A percentile compares a stretch with the other conserved stretches of the same genome.
Evolutionary conservation across 345 rosid species (phyloP).

Genomic region (Bruguiera sexangula): DNA sequence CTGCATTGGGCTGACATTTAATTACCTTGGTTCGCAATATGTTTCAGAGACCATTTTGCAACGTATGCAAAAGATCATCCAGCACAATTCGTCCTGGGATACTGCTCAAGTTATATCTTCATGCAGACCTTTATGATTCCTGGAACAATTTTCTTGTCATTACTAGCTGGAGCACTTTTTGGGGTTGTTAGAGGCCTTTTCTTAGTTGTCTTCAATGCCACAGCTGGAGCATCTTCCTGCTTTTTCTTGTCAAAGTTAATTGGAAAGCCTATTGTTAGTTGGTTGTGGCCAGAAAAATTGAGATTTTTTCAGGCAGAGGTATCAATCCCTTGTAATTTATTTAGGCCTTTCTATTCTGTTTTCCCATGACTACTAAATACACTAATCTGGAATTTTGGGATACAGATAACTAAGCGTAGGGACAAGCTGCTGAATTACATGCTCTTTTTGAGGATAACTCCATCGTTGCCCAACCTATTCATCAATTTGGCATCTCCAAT

Average conservation of each 20-base stretch:
- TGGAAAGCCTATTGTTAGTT: conserved; percentile 81
- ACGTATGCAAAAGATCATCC: conserved; percentile 75
- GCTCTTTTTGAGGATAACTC: conserved; percentile 95
- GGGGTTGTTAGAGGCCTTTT: conserved; percentile 83
- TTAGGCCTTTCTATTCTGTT: conserved; percentile 1
- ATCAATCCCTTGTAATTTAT: conserved; percentile 2
- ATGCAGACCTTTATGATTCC: conserved; percentile 99
- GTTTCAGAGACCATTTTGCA: conserved; percentile 74
- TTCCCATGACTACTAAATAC: not conserved
- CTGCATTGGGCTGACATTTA: conserved; percentile 15
- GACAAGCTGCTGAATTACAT: conserved; percentile 93
- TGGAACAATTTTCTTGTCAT: conserved; percentile 97
- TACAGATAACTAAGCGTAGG: conserved; percentile 81
- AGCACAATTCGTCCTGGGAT: conserved; percentile 77
- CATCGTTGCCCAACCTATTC: conserved; percentile 89
- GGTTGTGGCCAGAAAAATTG: conserved; percentile 98
- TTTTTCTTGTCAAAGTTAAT: conserved; percentile 87
- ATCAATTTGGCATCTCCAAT: conserved; percentile 98
- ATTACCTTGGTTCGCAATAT: not conserved
- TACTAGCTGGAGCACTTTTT: conserved; percentile 97
- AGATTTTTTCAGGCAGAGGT: conserved; percentile 97
- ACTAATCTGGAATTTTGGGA: not conserved
- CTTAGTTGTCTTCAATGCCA: conserved; percentile 86
- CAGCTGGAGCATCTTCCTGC: conserved; percentile 94
- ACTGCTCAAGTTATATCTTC: conserved; percentile 93